Evolutionary conservation across 371 early-diverging fungal species (phyloP).

Genomic region (Amoeboradix gromovi): DNA sequence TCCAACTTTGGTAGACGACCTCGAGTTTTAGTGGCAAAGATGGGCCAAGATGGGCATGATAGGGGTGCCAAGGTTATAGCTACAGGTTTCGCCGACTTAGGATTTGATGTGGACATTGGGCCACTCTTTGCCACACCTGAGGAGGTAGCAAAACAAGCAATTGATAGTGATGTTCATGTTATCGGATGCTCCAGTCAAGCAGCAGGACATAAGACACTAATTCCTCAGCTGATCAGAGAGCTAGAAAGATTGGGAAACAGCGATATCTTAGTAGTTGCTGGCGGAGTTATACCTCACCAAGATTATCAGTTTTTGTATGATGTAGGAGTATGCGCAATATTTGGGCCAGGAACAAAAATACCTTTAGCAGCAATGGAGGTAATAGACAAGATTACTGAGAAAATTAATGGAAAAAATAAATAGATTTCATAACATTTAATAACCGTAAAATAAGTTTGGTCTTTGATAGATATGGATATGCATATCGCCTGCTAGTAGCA

Average conservation of each 20-base stretch:
- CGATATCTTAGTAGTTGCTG: slow-evolving; percentile 38
- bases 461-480: too few relatives aligned
- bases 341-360: slow-evolving; percentile 35
- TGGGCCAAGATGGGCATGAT: slow-evolving; percentile 73
- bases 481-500: too few relatives aligned
- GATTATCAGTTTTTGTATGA: slow-evolving; percentile 46
- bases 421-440: slow-evolving; percentile 2
- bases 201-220: slow-evolving; percentile 51
- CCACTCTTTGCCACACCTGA: slow-evolving; percentile 54
- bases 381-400: slow-evolving; percentile 23
- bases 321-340: slow-evolving; percentile 38
- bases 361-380: slow-evolving; percentile 46
- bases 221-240: slow-evolving; percentile 38
- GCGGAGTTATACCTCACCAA: slow-evolving; percentile 53
- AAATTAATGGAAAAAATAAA: slow-evolving; percentile 1
- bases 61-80: slow-evolving; percentile 65
- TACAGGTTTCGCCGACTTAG: slow-evolving; percentile 51
- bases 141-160: slow-evolving; percentile 52
- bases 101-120: slow-evolving; percentile 59
- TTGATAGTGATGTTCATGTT: slow-evolving; percentile 57
- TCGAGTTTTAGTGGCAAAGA: slow-evolving; percentile 49
- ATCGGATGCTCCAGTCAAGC: slow-evolving; percentile 54
- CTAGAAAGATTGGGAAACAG: slow-evolving; percentile 32
- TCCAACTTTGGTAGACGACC: slow-evolving; percentile 41
- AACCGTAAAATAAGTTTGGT: too few relatives aligned